Evolutionary conservation across 108 stramenopile genomes (phyloP), one percentile per base, ranked within the genome.

Genomic region (Fistulifera solaris): DNA sequence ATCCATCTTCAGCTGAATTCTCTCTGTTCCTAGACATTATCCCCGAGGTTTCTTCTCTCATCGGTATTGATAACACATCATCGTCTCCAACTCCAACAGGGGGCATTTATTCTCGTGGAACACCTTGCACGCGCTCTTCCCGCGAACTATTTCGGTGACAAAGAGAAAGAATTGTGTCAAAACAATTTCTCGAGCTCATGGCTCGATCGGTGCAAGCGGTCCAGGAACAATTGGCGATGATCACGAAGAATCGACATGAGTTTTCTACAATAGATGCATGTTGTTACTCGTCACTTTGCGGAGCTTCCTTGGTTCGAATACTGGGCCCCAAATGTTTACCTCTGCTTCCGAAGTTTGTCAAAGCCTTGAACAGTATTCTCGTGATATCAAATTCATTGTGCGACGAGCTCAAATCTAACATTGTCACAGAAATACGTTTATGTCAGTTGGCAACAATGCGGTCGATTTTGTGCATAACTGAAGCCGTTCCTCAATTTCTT

Each of bases 401-500:
- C 56, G 69, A 26, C 80, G 82, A 43, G 38, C 21, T 35, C 28
- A 46, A n/a, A 17, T 54, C 31, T 8, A 35, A 35, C 31, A 24
- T 42, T n/a, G 31, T 19, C 56, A 21, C 26, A 54, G 35, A 22
- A 44, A 42, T 50, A 65, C 19, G 54, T 2, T 38, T 42, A 43
- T 23, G 25, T 14, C 38, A 48, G 26, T 39, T 35, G 31, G 31
- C 31, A 8, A 8, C 31, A 35, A 35, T 88, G 27, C 71, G 78
- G 39, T 48, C 78, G 15, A 46, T 88, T 0, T 38, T 43, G 27
- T 45, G 76, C 10, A 44, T 86, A n/a, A 72, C 77, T 2, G 80
- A 84, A 15, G 68, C 70, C n/a, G 56, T 92, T 21, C 90, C 90
- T 14, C 80, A 79, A 39, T 85, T 92, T 48, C 43, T 87, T n/a